Conservation (phyloP, 2,329 filamentous ascomycete species). For the Penicillium sp. region DNA sequence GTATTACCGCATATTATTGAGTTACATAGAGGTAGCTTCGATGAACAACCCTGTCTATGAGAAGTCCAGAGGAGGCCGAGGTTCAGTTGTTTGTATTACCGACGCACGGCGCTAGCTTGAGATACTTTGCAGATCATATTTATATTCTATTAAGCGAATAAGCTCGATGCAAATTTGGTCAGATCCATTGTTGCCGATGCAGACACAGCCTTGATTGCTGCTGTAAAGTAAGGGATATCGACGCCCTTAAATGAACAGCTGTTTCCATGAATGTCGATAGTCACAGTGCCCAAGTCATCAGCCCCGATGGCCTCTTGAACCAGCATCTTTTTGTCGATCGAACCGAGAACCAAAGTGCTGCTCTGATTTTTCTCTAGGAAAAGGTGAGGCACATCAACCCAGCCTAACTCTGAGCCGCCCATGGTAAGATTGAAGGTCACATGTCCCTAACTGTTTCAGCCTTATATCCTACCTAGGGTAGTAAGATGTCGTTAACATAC, state of each 20-base stretch:
- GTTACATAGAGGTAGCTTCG: too few species aligned
- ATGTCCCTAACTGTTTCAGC: conserved; percentile 18
- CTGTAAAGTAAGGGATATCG: conserved; percentile 28
- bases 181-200: conserved; percentile 21
- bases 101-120: too few species aligned
- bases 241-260: conserved; percentile 27
- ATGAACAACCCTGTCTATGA: too few species aligned
- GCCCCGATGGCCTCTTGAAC: conserved; percentile 20
- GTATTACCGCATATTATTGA: too few species aligned
- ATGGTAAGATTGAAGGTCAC: conserved; percentile 28
- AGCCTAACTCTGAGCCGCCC: conserved; percentile 20
- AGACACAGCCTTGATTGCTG: conserved; percentile 24
- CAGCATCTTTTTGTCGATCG: conserved; percentile 21
- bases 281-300: conserved; percentile 22
- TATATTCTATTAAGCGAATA: neutral
- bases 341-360: conserved; percentile 16
- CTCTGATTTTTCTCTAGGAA: conserved; percentile 16
- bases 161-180: conserved; percentile 20
- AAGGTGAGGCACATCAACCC: conserved; percentile 25
- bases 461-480: neutral
- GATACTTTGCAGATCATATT: too few species aligned
- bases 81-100: too few species aligned
- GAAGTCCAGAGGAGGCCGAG: too few species aligned
- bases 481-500: conserved; percentile 8
- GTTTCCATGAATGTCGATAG: conserved; percentile 24